Evolutionary conservation across 148 eudicot genomes (phyloP), one percentile per base, ranked within the genome.

Genomic region (Nepenthes mirabilis): DNA sequence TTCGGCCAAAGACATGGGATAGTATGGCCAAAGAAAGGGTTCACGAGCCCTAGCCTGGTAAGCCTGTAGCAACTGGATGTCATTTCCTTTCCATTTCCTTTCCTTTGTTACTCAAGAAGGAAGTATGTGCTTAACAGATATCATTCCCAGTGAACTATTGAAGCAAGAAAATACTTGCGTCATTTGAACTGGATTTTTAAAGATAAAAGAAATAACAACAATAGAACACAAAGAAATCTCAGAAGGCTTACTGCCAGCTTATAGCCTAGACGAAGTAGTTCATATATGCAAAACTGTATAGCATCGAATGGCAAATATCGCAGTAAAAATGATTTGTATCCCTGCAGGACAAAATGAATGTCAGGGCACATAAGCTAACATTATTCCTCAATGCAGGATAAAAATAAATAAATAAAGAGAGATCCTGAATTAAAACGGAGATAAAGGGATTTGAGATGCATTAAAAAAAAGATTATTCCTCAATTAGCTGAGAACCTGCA

Each of bases 301-400:
- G 98, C 98, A 66, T 93, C 98, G 68, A 93, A 93, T 67, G 98
- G 98, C 68, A 93, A 79, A 74, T 93, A 96, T 63, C 98, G 77
- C 58, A 93, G 77, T 43, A 93, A 72, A 77, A 88, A 93, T 49
- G 96, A 93, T 60, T 95, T 77, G 70, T 83, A 91, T 37, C 98
- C 98, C 98, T 91, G 68, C 71, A 74, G 66, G 56, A 40, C 53
- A 5, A 56, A 62, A 34, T 43, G 60, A 57, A 59, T 43, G 53
- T 33, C 36, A 56, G n/a, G n/a, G 14, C 1, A 52, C 6, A 11
- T 52, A 13, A 52, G 55, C 14, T 11, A 11, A n/a, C 11, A 52
- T 11, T n/a, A 52, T 5, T 5, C 55, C 14, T 11, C n/a, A 23
- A 5, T 23, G n/a, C 23, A 7, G 2, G 55, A 52, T 13, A n/a